A percentile compares a stretch with the other conserved stretches of the same genome.
Evolutionary conservation across 129 eudicot species (phyloP).

Genomic region (Tagetes patula): DNA sequence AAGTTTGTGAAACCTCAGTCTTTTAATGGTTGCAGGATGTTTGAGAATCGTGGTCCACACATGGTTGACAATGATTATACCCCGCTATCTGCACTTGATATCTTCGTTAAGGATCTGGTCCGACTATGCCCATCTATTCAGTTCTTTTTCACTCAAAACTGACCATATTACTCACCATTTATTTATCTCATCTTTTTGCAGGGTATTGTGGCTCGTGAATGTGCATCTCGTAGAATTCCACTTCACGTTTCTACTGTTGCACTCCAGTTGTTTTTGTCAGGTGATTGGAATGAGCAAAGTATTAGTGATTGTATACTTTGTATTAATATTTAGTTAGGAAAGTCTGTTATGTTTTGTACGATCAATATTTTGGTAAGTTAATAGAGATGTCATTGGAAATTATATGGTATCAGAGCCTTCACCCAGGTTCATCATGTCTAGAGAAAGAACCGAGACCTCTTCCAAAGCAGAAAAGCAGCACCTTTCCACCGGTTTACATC

Average conservation of each 20-base stretch:
- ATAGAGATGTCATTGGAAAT: no score
- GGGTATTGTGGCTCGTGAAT: slow-evolving; percentile 98
- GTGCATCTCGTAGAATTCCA: slow-evolving; percentile 81
- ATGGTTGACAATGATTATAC: slow-evolving; percentile 95
- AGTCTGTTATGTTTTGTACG: no score
- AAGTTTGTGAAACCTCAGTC: neutral
- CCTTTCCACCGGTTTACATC: no score
- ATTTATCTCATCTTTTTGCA: slow-evolving; percentile 29
- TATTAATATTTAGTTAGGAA: no score
- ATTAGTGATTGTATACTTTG: no score
- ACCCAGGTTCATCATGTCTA: no score
- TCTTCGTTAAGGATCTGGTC: slow-evolving; percentile 99
- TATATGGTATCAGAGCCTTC: no score
- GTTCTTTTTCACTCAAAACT: neutral
- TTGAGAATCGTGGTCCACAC: slow-evolving; percentile 99
- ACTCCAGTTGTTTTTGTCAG: slow-evolving; percentile 87
- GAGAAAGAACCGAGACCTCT: no score
- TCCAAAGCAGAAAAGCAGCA: no score
- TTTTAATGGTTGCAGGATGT: slow-evolving; percentile 73
- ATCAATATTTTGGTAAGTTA: no score
- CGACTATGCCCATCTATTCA: slow-evolving; percentile 30
- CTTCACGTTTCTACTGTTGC: slow-evolving; percentile 89
- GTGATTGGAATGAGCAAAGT: slow-evolving; percentile 40
- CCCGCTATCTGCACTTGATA: slow-evolving; percentile 97
- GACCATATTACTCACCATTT: slow-evolving; percentile 12